Evolutionary conservation across 805 yeast species (phyloP).

Genomic region (Zygoascus tannicola): DNA sequence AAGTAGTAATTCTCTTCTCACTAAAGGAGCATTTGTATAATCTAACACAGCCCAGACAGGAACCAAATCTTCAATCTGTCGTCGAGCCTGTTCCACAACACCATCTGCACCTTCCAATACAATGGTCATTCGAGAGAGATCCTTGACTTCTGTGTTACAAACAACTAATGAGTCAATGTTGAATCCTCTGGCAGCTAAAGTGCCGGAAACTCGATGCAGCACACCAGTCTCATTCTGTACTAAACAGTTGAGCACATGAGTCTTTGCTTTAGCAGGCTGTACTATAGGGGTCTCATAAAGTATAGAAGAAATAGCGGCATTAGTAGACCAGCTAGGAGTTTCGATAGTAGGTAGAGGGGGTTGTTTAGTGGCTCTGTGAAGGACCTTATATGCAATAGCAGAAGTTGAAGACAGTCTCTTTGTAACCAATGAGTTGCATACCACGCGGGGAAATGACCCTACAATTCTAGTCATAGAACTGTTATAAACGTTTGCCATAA

Average conservation of each 20-base stretch:
- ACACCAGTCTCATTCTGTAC: slow-evolving; percentile 99
- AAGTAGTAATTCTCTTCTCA: slow-evolving; percentile 80
- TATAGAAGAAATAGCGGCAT: slow-evolving; percentile 91
- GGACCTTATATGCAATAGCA: slow-evolving; percentile 87
- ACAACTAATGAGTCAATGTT: slow-evolving; percentile 96
- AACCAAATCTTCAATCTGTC: slow-evolving; percentile 95
- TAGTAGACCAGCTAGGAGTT: slow-evolving; percentile 92
- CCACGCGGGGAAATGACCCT: neutral
- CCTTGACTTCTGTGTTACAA: slow-evolving; percentile 92
- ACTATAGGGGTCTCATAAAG: slow-evolving; percentile 79
- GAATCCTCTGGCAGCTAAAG: slow-evolving; percentile 96
- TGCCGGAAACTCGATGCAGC: slow-evolving; percentile 82
- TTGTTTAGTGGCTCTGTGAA: slow-evolving; percentile 75
- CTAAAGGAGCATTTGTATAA: slow-evolving; percentile 81
- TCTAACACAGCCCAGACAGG: slow-evolving; percentile 98
- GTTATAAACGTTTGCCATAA: neutral
- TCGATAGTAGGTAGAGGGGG: slow-evolving; percentile 92
- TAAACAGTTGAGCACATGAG: slow-evolving; percentile 90
- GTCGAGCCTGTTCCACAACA: slow-evolving; percentile 93
- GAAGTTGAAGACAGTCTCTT: slow-evolving; percentile 52
- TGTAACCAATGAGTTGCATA: neutral
- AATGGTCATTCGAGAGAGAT: slow-evolving; percentile 93
- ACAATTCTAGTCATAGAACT: neutral
- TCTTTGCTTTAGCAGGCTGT: slow-evolving; percentile 51
- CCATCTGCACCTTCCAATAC: slow-evolving; percentile 92